A percentile compares a stretch with the other conserved stretches of the same genome.
Evolutionary conservation across 2,329 filamentous ascomycete genomes (phyloP).

Genomic region (Microascus cirrosus): DNA sequence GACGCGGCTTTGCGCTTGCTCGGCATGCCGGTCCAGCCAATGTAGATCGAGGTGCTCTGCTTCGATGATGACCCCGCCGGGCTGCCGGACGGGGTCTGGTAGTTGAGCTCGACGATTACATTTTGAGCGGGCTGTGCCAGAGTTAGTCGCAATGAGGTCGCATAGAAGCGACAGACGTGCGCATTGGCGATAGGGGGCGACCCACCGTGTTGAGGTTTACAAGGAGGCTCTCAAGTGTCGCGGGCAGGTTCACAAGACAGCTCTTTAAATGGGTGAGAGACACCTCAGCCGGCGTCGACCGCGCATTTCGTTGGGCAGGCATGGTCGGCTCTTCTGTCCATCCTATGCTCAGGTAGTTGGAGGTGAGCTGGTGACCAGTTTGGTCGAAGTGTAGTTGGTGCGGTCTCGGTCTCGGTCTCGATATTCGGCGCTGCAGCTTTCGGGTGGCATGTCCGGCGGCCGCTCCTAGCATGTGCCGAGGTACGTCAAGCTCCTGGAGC

Average conservation of each 20-base stretch:
- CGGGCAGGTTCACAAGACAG: slow-evolving; percentile 86
- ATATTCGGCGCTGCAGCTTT: neutral
- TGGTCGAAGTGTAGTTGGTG: neutral
- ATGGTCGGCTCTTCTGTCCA: slow-evolving; percentile 16
- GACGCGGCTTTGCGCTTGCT: slow-evolving; percentile 74
- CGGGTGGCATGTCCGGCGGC: neutral
- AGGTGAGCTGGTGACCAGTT: neutral
- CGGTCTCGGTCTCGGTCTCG: neutral
- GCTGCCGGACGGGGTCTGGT: slow-evolving; percentile 31
- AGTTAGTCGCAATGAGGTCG: slow-evolving; percentile 9
- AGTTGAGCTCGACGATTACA: slow-evolving; percentile 87
- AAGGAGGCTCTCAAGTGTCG: slow-evolving; percentile 72
- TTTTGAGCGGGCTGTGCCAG: slow-evolving; percentile 72
- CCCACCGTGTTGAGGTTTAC: slow-evolving; percentile 77
- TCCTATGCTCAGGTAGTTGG: neutral
- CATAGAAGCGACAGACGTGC: neutral
- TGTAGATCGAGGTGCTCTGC: slow-evolving; percentile 61
- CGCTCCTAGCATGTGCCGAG: slow-evolving; percentile 2
- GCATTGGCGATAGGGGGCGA: neutral
- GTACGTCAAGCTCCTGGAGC: neutral
- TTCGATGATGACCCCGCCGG: slow-evolving; percentile 33
- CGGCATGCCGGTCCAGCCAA: slow-evolving; percentile 97
- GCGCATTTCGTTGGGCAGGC: slow-evolving; percentile 41
- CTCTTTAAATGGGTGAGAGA: slow-evolving; percentile 82
- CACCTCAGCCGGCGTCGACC: slow-evolving; percentile 67